Evolutionary conservation across 306 rosid genomes (phyloP).

Genomic region (Canavalia ensiformis): DNA sequence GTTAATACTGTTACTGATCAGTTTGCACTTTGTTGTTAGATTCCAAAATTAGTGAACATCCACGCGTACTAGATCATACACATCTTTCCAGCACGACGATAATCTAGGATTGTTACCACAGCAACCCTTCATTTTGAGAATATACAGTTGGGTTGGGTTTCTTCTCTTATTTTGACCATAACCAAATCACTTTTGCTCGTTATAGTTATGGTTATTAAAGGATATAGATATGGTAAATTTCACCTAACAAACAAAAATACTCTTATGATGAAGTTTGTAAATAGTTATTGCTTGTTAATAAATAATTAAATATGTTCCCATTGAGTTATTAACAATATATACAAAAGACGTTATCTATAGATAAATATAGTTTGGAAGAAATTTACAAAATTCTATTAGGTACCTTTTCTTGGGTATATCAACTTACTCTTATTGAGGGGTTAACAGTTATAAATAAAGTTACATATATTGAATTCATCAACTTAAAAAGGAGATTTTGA

Average conservation of each 20-base stretch:
- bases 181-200: not conserved
- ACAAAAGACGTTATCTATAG: not conserved
- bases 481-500: not conserved
- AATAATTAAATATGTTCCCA: not conserved
- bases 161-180: conserved; percentile 8
- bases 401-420: not conserved
- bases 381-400: not conserved
- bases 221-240: not conserved
- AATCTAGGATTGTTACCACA: not conserved
- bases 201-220: not conserved
- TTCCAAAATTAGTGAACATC: conserved; percentile 39
- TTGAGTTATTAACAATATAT: not conserved
- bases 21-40: conserved; percentile 33
- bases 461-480: not conserved
- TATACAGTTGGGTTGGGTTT: not conserved
- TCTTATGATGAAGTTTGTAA: not conserved
- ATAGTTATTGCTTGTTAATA: not conserved
- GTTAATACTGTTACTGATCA: conserved; percentile 16
- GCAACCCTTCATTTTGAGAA: conserved; percentile 1
- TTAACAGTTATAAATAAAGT: not conserved
- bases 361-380: not conserved
- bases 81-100: not conserved
- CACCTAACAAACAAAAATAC: not conserved
- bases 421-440: not conserved
- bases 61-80: not conserved